Evolutionary conservation across 306 rosid genomes (phyloP).

Genomic region (Betula pendula): DNA sequence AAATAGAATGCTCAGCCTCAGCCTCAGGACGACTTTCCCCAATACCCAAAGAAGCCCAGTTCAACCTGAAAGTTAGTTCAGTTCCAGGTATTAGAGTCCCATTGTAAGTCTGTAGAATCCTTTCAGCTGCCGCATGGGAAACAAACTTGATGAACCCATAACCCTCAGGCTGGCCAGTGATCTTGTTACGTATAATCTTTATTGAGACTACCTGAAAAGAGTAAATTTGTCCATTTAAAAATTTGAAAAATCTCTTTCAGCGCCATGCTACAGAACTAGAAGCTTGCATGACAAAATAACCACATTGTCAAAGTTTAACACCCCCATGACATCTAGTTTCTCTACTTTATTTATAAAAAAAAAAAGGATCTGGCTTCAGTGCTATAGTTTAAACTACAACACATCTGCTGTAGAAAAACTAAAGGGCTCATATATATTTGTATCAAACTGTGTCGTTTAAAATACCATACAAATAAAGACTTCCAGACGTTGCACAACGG

Average conservation of each 20-base stretch:
- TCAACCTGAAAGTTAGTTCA: slow-evolving; percentile 73
- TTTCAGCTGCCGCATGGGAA: slow-evolving; percentile 82
- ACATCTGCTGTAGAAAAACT: too few relatives aligned
- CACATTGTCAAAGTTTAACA: not conserved
- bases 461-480: too few relatives aligned
- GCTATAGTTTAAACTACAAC: too few relatives aligned
- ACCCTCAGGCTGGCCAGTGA: slow-evolving; percentile 85
- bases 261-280: not conserved
- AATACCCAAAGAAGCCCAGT: slow-evolving; percentile 93
- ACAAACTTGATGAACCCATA: slow-evolving; percentile 87
- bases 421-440: too few relatives aligned
- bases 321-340: too few relatives aligned
- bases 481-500: too few relatives aligned
- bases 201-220: slow-evolving; percentile 63
- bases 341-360: too few relatives aligned
- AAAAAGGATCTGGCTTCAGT: too few relatives aligned
- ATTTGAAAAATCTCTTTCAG: not conserved
- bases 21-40: slow-evolving; percentile 84
- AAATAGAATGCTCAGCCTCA: slow-evolving; percentile 87
- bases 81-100: slow-evolving; percentile 90
- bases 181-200: slow-evolving; percentile 82
- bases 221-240: slow-evolving; percentile 4
- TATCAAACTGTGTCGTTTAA: too few relatives aligned
- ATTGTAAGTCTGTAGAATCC: slow-evolving; percentile 74
- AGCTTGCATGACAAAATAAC: not conserved